These are phyloP conservation scores for Lodderomyces margitis DNA, from an alignment of 1,139 yeast species.

Conservation along the genomic window DNA sequence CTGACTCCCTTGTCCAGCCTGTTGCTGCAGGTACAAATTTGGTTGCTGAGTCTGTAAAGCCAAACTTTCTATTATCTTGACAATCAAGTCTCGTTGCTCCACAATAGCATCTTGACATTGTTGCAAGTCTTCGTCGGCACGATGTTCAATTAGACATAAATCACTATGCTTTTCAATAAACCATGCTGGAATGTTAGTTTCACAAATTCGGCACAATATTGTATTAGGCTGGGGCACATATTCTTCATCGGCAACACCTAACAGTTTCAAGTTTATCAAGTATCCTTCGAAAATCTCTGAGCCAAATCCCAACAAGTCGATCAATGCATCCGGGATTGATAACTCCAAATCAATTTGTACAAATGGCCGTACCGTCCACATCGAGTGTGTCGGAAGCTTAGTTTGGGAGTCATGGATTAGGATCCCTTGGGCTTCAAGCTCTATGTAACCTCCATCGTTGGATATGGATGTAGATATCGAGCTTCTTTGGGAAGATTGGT, in stretches of 20 bases:
- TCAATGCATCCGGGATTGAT: slow-evolving; percentile 64
- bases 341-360: slow-evolving; percentile 60
- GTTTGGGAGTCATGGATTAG: slow-evolving; percentile 66
- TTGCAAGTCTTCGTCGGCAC: slow-evolving; percentile 78
- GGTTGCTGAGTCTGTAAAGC: slow-evolving; percentile 20
- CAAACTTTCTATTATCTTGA: slow-evolving; percentile 42
- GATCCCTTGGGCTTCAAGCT: slow-evolving; percentile 95
- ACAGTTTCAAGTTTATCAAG: slow-evolving; percentile 58
- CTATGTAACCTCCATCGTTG: slow-evolving; percentile 60
- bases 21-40: slow-evolving; percentile 1
- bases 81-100: slow-evolving; percentile 65
- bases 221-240: slow-evolving; percentile 74
- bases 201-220: slow-evolving; percentile 89
- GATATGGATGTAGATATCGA: slow-evolving; percentile 37
- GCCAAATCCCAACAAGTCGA: slow-evolving; percentile 82
- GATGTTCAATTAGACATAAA: slow-evolving; percentile 81
- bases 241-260: slow-evolving; percentile 59
- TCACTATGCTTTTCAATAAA: slow-evolving; percentile 92
- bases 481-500: slow-evolving; percentile 11
- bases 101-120: slow-evolving; percentile 70
- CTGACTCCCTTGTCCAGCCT: background rate
- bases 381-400: slow-evolving; percentile 72
- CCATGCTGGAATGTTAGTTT: slow-evolving; percentile 91
- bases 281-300: slow-evolving; percentile 80
- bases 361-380: slow-evolving; percentile 91